These are phyloP conservation scores for Axilococcus clingmanii DNA, from an alignment of 139 green algal species.

Conservation along the genomic window DNA sequence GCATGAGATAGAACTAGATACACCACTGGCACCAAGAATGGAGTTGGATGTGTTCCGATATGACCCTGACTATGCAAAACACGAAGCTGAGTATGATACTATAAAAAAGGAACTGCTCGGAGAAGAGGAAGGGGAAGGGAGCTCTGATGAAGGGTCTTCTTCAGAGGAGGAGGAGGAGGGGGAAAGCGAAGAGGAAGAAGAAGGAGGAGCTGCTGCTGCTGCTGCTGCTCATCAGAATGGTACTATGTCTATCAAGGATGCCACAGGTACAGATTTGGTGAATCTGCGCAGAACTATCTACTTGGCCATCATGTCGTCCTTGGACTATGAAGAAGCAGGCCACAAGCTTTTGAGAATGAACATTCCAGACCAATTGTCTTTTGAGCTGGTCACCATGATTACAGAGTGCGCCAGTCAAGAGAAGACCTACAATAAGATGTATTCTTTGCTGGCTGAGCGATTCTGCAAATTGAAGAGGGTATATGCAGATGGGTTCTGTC, in stretches of 20 bases:
- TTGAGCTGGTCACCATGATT: slow-evolving; percentile 91
- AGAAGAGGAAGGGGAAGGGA: slow-evolving; percentile 47
- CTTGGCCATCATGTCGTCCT: slow-evolving; percentile 94
- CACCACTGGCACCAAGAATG: slow-evolving; percentile 49
- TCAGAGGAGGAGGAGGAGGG: slow-evolving; percentile 10
- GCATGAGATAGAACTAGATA: slow-evolving; percentile 79
- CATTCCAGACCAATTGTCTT: slow-evolving; percentile 50
- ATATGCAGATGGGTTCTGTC: slow-evolving; percentile 77
- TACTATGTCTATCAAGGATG: slow-evolving; percentile 47
- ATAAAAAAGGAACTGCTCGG: slow-evolving; percentile 82
- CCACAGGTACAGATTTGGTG: slow-evolving; percentile 85
- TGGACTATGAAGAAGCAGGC: slow-evolving; percentile 99
- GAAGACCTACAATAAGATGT: slow-evolving; percentile 73
- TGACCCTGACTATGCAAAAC: slow-evolving; percentile 61
- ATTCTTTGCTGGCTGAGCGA: slow-evolving; percentile 85
- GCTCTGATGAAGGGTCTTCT: slow-evolving; percentile 12
- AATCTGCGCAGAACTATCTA: slow-evolving; percentile 99
- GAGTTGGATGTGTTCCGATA: slow-evolving; percentile 84
- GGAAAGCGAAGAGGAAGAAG: slow-evolving; percentile 27
- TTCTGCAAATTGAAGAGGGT: slow-evolving; percentile 75
- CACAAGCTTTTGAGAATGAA: slow-evolving; percentile 98
- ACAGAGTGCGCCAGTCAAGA: slow-evolving; percentile 92
- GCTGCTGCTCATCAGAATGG: slow-evolving; percentile 6
- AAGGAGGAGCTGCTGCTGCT: slow-evolving; percentile 3
- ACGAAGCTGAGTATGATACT: slow-evolving; percentile 74